These are phyloP conservation scores for Solanum virginianum DNA, from an alignment of 257 asterid species.

Conservation along the genomic window DNA sequence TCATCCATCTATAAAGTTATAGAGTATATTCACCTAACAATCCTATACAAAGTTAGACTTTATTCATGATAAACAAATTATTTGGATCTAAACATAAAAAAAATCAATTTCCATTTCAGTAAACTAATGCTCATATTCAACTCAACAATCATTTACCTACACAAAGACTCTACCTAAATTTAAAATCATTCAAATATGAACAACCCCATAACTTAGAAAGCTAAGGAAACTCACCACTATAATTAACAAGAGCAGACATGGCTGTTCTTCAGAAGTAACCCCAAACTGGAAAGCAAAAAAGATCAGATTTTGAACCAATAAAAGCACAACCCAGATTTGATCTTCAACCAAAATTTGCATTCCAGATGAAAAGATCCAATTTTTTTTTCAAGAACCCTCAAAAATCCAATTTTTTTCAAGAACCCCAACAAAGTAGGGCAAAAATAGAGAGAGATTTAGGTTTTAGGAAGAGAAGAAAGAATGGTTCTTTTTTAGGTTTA, in stretches of 20 bases:
- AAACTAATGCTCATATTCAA: neutral
- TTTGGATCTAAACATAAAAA: neutral
- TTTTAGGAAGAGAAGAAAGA: neutral
- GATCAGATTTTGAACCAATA: slow-evolving; percentile 28
- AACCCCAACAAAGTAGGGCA: slow-evolving; percentile 39
- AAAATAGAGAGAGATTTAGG: slow-evolving; percentile 18
- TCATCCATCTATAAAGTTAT: neutral
- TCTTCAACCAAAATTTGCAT: slow-evolving; percentile 43
- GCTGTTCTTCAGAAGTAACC: slow-evolving; percentile 29
- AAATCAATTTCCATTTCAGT: neutral
- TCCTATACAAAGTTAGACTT: neutral
- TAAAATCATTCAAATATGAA: neutral
- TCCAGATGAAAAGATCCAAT: slow-evolving; percentile 16
- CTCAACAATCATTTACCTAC: no score
- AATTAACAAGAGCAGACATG: slow-evolving; percentile 92
- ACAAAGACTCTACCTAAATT: neutral
- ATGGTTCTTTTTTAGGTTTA: slow-evolving; percentile 1
- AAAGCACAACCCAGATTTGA: slow-evolving; percentile 42
- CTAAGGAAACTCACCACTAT: slow-evolving; percentile 56
- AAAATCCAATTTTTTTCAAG: slow-evolving; percentile 3
- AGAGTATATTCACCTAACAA: neutral
- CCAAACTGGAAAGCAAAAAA: slow-evolving; percentile 33
- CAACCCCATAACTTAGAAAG: neutral
- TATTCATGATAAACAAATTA: neutral
- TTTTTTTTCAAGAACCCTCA: slow-evolving; percentile 20